phyloP scores from a whole-genome alignment of 106 monocot genomes.

The Dendrobium chrysotoxum region DNA sequence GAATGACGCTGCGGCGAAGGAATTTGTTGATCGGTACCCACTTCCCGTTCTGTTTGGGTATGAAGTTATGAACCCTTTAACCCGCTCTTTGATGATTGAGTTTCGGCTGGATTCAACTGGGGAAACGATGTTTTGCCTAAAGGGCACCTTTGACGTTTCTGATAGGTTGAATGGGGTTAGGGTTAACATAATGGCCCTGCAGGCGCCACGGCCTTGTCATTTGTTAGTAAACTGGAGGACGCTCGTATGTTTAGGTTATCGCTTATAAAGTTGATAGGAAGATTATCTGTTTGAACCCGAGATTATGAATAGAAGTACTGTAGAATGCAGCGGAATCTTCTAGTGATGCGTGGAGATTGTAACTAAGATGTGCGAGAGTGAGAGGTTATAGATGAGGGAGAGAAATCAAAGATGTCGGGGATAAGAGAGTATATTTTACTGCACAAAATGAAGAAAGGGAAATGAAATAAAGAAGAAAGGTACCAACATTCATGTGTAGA shows the following conservation, averaged over 20 bases:
- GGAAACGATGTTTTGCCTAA: neutral
- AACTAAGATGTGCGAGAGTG: no score
- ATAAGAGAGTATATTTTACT: no score
- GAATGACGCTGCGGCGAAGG: constrained; percentile 58
- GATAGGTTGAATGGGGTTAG: neutral
- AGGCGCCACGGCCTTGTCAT: neutral
- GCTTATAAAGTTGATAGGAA: neutral
- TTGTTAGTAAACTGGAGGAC: neutral
- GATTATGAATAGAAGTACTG: no score
- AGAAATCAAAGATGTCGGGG: no score
- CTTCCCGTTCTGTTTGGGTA: constrained; percentile 61
- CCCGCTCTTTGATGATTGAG: neutral
- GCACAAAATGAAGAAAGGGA: no score
- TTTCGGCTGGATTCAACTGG: neutral
- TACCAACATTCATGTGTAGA: no score
- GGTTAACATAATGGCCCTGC: neutral
- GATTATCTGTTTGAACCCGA: neutral
- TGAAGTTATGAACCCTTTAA: constrained; percentile 17
- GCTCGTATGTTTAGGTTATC: neutral
- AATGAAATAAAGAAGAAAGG: no score
- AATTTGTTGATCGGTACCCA: constrained; percentile 82
- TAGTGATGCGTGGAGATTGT: no score
- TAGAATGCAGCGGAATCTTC: no score
- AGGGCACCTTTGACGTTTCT: neutral
- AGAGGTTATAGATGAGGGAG: no score